These are phyloP conservation scores for Mortierella polycephala DNA, from an alignment of 371 early-diverging fungal genomes.

Conservation along the genomic window DNA sequence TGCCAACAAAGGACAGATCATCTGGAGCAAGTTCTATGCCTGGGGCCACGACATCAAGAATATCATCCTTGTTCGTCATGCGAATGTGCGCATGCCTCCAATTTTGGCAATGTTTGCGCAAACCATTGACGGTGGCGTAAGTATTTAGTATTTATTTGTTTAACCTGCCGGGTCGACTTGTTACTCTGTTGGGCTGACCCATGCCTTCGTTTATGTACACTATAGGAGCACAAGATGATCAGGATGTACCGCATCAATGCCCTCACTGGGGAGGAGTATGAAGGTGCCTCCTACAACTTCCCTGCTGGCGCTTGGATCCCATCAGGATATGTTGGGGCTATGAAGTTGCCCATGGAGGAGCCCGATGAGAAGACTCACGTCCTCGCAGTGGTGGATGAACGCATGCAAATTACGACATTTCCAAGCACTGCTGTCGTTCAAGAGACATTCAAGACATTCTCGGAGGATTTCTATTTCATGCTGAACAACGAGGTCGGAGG, in stretches of 20 bases:
- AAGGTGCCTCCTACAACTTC: slow-evolving; percentile 57
- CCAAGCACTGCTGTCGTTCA: slow-evolving; percentile 66
- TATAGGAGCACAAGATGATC: slow-evolving; percentile 34
- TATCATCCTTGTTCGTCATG: slow-evolving; percentile 70
- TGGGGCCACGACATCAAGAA: slow-evolving; percentile 60
- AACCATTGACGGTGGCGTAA: slow-evolving; percentile 55
- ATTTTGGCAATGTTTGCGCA: slow-evolving; percentile 73
- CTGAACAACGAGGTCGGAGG: slow-evolving; percentile 56
- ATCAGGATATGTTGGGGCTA: slow-evolving; percentile 61
- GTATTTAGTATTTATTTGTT: not conserved
- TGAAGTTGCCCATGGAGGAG: slow-evolving; percentile 75
- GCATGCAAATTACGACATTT: slow-evolving; percentile 67
- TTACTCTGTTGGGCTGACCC: too few species aligned
- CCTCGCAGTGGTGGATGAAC: slow-evolving; percentile 71
- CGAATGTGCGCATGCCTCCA: slow-evolving; percentile 80
- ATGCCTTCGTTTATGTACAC: too few species aligned
- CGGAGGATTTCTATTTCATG: slow-evolving; percentile 68
- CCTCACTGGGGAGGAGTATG: slow-evolving; percentile 74
- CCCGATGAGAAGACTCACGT: slow-evolving; percentile 72
- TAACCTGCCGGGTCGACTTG: not conserved
- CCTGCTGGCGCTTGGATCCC: slow-evolving; percentile 64
- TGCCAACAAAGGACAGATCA: slow-evolving; percentile 70
- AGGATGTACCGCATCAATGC: slow-evolving; percentile 76
- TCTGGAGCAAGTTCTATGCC: slow-evolving; percentile 76
- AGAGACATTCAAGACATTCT: slow-evolving; percentile 60